Conservation (phyloP, 2,329 filamentous ascomycete species). For the Colletotrichum godetiae region DNA sequence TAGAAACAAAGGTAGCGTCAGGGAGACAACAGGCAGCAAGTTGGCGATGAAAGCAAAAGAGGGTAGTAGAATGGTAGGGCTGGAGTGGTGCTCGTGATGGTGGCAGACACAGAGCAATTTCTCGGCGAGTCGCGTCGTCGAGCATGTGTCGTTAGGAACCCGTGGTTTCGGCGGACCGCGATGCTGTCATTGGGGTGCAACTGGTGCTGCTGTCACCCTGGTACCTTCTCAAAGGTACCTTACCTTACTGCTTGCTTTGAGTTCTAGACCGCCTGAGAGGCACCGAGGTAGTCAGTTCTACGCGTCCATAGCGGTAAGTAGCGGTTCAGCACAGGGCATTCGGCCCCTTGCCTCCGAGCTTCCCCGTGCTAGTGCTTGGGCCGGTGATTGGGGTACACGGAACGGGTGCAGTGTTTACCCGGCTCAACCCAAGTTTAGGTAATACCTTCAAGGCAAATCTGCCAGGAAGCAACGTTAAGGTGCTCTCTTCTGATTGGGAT, state of each 20-base stretch:
- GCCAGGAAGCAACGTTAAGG: neutral
- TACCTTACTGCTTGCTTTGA: neutral
- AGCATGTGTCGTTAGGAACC: conserved; percentile 19
- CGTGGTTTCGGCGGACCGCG: conserved; percentile 20
- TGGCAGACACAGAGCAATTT: neutral
- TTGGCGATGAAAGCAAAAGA: neutral
- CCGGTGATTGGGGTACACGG: too few relatives aligned
- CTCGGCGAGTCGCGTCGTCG: conserved; percentile 22
- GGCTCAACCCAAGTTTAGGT: neutral
- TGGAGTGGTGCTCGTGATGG: neutral
- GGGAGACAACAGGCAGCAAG: neutral
- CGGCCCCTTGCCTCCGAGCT: neutral
- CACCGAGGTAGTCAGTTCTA: conserved; percentile 1
- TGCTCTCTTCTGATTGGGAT: neutral
- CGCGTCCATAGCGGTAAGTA: neutral
- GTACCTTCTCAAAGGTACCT: neutral
- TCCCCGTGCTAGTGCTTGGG: neutral
- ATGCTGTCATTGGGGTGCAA: conserved; percentile 33
- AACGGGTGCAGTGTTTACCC: conserved; percentile 20
- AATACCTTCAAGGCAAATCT: neutral
- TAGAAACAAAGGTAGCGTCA: neutral
- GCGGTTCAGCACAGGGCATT: neutral
- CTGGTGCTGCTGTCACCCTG: conserved; percentile 24
- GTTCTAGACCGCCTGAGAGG: neutral
- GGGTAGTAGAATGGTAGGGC: neutral